These are phyloP conservation scores for Rhizoclosmatium globosum DNA, from an alignment of 192 early-diverging fungal genomes.

Conservation along the genomic window DNA sequence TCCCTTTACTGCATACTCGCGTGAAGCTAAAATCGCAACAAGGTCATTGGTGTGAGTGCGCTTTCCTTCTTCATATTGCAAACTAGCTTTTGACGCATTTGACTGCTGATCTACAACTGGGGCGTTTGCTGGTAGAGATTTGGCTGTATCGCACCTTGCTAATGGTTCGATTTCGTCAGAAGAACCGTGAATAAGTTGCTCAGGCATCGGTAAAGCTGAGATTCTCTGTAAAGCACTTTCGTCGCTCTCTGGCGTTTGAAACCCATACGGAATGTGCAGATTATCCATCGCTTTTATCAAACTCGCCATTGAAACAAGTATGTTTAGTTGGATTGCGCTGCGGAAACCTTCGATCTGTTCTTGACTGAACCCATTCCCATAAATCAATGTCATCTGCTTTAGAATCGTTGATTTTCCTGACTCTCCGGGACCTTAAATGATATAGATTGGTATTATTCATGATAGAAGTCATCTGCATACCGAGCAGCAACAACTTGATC, in stretches of 20 bases:
- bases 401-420: slow-evolving; percentile 36
- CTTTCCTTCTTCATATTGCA: slow-evolving; percentile 36
- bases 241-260: not conserved
- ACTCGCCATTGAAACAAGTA: not conserved
- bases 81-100: no score
- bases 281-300: slow-evolving; percentile 31
- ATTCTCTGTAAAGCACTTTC: not conserved
- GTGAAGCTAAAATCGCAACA: not conserved
- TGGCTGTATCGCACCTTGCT: no score
- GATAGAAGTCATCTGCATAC: slow-evolving; percentile 15
- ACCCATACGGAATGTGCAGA: slow-evolving; percentile 25
- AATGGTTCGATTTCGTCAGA: no score
- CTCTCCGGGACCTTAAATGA: slow-evolving; percentile 25
- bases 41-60: not conserved
- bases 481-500: slow-evolving; percentile 93
- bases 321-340: not conserved
- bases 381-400: slow-evolving; percentile 34
- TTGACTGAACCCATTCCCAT: slow-evolving; percentile 18
- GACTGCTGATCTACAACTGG: no score
- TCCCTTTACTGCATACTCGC: not conserved
- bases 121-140: no score
- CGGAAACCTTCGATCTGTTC: not conserved
- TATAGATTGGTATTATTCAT: not conserved
- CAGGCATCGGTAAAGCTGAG: not conserved
- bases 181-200: no score